These are phyloP conservation scores for Botrytis fabae DNA, from an alignment of 2,329 filamentous ascomycete genomes.

Conservation along the genomic window DNA sequence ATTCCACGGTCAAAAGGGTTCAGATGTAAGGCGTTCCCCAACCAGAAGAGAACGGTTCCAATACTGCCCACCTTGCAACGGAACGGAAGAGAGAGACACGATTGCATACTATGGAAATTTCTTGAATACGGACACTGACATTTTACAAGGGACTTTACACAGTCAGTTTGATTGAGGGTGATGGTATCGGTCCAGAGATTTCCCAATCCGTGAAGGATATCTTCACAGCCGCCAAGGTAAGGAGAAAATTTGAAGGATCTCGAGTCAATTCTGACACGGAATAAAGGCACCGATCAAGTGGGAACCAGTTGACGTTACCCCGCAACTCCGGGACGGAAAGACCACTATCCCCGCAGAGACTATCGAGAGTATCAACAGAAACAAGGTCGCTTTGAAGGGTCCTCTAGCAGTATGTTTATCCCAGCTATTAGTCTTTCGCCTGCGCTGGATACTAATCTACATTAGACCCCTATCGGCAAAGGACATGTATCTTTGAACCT, in stretches of 20 bases:
- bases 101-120: slow-evolving; percentile 28
- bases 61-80: background rate
- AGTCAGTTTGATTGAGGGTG: slow-evolving; percentile 96
- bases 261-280: slow-evolving; percentile 30
- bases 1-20: slow-evolving; percentile 87
- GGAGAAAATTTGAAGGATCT: slow-evolving; percentile 32
- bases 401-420: slow-evolving; percentile 75
- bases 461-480: slow-evolving; percentile 90
- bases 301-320: slow-evolving; percentile 96
- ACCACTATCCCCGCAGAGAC: slow-evolving; percentile 91
- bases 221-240: slow-evolving; percentile 89
- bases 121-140: slow-evolving; percentile 29
- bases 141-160: slow-evolving; percentile 79
- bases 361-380: slow-evolving; percentile 89
- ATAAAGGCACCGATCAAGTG: slow-evolving; percentile 83
- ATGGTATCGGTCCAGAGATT: slow-evolving; percentile 98
- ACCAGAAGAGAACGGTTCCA: slow-evolving; percentile 23
- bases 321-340: slow-evolving; percentile 90
- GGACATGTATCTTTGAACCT: slow-evolving; percentile 99
- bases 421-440: slow-evolving; percentile 26
- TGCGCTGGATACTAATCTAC: slow-evolving; percentile 26
- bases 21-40: slow-evolving; percentile 65
- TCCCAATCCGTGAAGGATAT: slow-evolving; percentile 98
- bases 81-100: slow-evolving; percentile 29
- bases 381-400: slow-evolving; percentile 97